Evolutionary conservation across 257 asterid genomes (phyloP), one percentile per base, ranked within the genome.

Genomic region (Verbascum thapsus): DNA sequence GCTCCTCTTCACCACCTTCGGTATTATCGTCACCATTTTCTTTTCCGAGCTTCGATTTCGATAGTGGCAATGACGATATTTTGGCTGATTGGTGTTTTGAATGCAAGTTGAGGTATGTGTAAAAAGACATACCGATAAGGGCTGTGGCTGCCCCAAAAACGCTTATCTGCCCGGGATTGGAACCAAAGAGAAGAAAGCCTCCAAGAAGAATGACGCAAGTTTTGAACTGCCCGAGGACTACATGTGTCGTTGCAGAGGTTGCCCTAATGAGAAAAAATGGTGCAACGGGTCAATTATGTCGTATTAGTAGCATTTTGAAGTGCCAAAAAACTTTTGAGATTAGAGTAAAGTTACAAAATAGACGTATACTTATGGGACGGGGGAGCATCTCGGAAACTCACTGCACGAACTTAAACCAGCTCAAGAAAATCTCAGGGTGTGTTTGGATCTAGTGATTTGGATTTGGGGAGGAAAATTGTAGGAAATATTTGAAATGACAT

Each of bases 201-300:
- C 97, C 97, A 1, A 94, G 88, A 58, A 94, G 95, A 54, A 94
- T 87, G 48, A 90, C 92, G 53, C 99, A 90, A 0, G 97, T 94
- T 76, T 94, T 94, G 81, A 94, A 94, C 84, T 90, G 99, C 66
- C 97, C 99, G 2, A 94, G 96, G 42, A 94, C 97, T 11, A 76
- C 99, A 26, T 90, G 99, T 19, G 97, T 90, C 32, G 97, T 94
- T 40, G 99, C 97, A 76, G 96, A 94, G 40, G 99, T 90, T 30
- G 87, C 96, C 82, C 99, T 94, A n/a, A 64, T 18, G 16, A 26
- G 32, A 26, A 26, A 26, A 26, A n/a, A 2, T 2, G 32, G 32
- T 1, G 3, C 32, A 5, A 2, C 32, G 3, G 32, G 32, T 26
- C 32, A 26, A 26, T n/a, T n/a, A n/a, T n/a, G n/a, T n/a, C 32